Conservation (phyloP, 768 basidiomycete species). For the Lyophyllum decastes region DNA sequence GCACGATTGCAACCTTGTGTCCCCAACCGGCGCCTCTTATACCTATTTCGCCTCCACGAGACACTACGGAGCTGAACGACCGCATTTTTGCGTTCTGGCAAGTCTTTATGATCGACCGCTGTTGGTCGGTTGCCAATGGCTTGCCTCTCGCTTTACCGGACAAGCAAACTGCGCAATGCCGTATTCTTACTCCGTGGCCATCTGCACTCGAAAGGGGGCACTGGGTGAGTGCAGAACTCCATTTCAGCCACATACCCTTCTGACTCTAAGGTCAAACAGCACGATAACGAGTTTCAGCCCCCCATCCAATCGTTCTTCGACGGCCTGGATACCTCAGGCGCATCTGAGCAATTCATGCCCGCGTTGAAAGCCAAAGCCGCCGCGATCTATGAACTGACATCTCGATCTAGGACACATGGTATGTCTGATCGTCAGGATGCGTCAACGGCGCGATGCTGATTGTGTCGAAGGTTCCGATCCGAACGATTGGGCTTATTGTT, state of each 20-base stretch:
- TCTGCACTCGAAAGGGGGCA: slow-evolving; percentile 21
- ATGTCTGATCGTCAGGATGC: slow-evolving; percentile 19
- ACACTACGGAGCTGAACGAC: slow-evolving; percentile 45
- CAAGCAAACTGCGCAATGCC: slow-evolving; percentile 44
- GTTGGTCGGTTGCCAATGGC: slow-evolving; percentile 57
- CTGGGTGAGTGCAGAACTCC: slow-evolving; percentile 18
- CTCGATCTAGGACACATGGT: slow-evolving; percentile 40
- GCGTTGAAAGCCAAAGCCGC: slow-evolving; percentile 53
- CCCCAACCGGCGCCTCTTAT: slow-evolving; percentile 23
- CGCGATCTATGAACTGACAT: slow-evolving; percentile 54
- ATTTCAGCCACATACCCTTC: neutral
- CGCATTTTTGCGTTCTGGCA: slow-evolving; percentile 61
- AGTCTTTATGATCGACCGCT: slow-evolving; percentile 61
- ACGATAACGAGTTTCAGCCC: slow-evolving; percentile 15
- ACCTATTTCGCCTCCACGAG: slow-evolving; percentile 33
- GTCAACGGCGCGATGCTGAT: slow-evolving; percentile 19
- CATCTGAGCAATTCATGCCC: slow-evolving; percentile 28
- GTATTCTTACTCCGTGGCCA: slow-evolving; percentile 58
- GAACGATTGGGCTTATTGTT: slow-evolving; percentile 28
- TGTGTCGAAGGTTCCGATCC: slow-evolving; percentile 35
- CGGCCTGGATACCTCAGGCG: slow-evolving; percentile 20
- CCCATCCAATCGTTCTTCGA: slow-evolving; percentile 30
- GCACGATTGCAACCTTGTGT: slow-evolving; percentile 11
- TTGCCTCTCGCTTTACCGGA: slow-evolving; percentile 55
- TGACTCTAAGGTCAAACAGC: slow-evolving; percentile 14